phyloP scores from a whole-genome alignment of 2,329 filamentous ascomycete species.

The Plectosphaerella cucumerina region DNA sequence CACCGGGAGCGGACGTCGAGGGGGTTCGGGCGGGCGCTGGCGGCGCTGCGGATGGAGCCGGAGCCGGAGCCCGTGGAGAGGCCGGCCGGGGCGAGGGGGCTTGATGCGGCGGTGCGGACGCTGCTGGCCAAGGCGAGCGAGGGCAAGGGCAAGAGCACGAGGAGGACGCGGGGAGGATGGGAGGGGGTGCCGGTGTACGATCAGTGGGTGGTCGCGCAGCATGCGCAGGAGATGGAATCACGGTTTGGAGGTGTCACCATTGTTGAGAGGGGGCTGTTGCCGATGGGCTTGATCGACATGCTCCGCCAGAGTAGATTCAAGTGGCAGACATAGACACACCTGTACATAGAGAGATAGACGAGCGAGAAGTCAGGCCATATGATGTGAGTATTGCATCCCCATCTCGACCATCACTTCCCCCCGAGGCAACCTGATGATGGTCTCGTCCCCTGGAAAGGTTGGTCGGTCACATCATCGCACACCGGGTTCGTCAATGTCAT shows the following conservation, averaged over 20 bases:
- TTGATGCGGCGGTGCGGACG: slow-evolving; percentile 10
- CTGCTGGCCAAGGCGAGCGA: slow-evolving; percentile 7
- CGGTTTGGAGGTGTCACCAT: slow-evolving; percentile 34
- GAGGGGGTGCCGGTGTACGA: slow-evolving; percentile 19
- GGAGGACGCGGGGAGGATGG: background rate
- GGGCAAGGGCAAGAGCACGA: background rate
- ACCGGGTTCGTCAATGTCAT: background rate
- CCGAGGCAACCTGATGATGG: background rate
- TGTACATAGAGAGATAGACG: background rate
- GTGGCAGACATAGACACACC: slow-evolving; percentile 27
- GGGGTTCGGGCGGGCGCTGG: slow-evolving; percentile 20
- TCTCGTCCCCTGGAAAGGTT: background rate
- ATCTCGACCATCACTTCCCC: no score
- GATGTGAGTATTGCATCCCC: no score
- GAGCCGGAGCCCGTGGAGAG: slow-evolving; percentile 18
- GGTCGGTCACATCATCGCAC: background rate
- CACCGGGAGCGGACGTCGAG: slow-evolving; percentile 26
- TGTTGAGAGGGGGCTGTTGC: slow-evolving; percentile 33
- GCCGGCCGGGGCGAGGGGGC: slow-evolving; percentile 11
- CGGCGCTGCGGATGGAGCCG: slow-evolving; percentile 21
- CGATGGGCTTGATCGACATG: slow-evolving; percentile 33
- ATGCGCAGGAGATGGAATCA: slow-evolving; percentile 31
- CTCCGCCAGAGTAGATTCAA: slow-evolving; percentile 29
- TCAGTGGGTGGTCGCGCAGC: slow-evolving; percentile 32
- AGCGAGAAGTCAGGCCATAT: background rate